These are phyloP conservation scores for Aspergillus ruber DNA, from an alignment of 2,329 filamentous ascomycete genomes.

Conservation along the genomic window DNA sequence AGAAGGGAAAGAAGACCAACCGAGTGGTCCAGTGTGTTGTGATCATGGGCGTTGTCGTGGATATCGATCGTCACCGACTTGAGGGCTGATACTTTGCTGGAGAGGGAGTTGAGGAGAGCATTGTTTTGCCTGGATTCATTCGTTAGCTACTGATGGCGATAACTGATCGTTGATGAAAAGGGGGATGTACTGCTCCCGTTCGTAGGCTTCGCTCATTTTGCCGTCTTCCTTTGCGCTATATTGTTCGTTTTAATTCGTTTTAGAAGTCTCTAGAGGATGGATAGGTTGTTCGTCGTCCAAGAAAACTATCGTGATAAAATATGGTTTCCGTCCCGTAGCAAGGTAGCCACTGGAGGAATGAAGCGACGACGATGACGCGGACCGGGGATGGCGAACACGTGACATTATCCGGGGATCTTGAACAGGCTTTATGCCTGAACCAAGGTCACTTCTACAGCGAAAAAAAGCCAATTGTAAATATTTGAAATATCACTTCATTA, in stretches of 20 bases:
- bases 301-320: background rate
- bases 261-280: background rate
- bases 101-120: constrained; percentile 82
- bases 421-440: too few species aligned
- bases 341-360: background rate
- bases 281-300: too few species aligned
- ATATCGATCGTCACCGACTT: constrained; percentile 95
- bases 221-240: background rate
- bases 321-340: background rate
- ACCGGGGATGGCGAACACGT: constrained; percentile 2
- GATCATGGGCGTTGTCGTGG: constrained; percentile 87
- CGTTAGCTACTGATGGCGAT: background rate
- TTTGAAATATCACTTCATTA: too few species aligned
- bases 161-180: background rate
- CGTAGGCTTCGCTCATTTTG: constrained; percentile 68
- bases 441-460: too few species aligned
- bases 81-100: constrained; percentile 82
- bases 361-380: constrained; percentile 1
- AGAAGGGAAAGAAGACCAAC: constrained; percentile 47
- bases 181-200: constrained; percentile 58
- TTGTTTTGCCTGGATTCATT: constrained; percentile 68
- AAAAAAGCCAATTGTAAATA: too few species aligned
- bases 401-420: background rate
- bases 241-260: background rate
- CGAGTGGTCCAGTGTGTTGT: constrained; percentile 80